A percentile compares a stretch with the other conserved stretches of the same genome.
Evolutionary conservation across 768 basidiomycete genomes (phyloP).

Genomic region (Leccinum disarticulatum): DNA sequence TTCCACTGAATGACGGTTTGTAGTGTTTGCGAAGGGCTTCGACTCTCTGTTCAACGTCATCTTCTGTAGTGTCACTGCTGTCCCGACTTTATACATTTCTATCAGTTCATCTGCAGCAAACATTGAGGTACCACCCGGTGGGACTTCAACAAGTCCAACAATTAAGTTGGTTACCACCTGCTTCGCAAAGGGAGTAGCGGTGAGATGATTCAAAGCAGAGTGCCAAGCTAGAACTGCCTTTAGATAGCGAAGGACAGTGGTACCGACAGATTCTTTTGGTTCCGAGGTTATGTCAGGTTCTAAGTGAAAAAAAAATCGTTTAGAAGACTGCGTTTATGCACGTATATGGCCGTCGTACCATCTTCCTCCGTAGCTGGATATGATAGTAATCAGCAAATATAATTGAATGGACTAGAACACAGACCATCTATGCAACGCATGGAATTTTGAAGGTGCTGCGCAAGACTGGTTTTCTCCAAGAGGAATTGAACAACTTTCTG

Average conservation of each 20-base stretch:
- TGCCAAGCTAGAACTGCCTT: background rate
- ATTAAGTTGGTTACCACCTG: background rate
- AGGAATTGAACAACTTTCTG: no score
- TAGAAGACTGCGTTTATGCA: background rate
- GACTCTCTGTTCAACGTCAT: background rate
- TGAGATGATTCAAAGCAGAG: background rate
- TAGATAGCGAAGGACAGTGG: background rate
- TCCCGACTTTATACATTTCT: background rate
- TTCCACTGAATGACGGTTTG: background rate
- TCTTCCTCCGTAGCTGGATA: no score
- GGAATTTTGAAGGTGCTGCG: background rate
- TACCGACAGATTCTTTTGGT: background rate
- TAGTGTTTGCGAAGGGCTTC: background rate
- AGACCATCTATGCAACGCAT: background rate
- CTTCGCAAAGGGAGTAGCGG: background rate
- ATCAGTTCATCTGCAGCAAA: background rate
- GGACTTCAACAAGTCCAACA: background rate
- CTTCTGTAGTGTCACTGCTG: background rate
- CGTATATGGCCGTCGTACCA: no score
- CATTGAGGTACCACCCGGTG: background rate
- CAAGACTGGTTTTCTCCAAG: background rate
- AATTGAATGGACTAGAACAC: background rate
- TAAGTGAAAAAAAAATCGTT: no score
- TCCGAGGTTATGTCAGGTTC: background rate
- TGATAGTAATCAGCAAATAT: background rate